Evolutionary conservation across 768 basidiomycete species (phyloP), one percentile per base, ranked within the genome.

Genomic region (Antrodiella citrinella): DNA sequence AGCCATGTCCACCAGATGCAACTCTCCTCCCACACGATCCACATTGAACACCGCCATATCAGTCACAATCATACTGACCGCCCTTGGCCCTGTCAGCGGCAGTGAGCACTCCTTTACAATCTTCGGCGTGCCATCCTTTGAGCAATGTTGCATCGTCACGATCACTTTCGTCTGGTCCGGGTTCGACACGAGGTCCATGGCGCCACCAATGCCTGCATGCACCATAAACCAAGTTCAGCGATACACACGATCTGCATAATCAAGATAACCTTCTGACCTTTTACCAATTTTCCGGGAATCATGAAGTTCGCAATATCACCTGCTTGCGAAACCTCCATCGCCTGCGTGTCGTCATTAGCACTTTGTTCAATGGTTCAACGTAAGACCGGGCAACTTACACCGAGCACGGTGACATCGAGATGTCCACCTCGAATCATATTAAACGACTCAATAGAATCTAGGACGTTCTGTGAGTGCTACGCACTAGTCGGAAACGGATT

Each of bases 401-500:
- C 93, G 44, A 96, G 77, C 61, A 93, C 90, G 3, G 91, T 82
- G 44, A 94, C 86, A 56, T 95, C 81, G 48, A 96, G 79, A 66
- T 96, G 93, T 2, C 93, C 93, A 48, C 93, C 93, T 49, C 93
- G 88, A 64, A 96, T 95, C 93, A 96, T 96, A 26, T 85, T 86
- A 62, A 96, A 96, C 4, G 90, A 92, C 67, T 95, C 92, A 57
- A 80, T 80, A 2, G 90, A 92, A 66, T 93, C 86, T 84, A 53
- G 44, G 53, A 48, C 21, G 24, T 35, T 35, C 15, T 2, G 44
- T 35, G 51, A 49, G 42, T n/a, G n/a, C n/a, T n/a, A 39, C 23
- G 24, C 5, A 35, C 20, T 4, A 20, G 13, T 3, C n/a, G 40
- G 26, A 11, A 21, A 48, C 19, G 22, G 62, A 80, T 38, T n/a